A percentile compares a stretch with the other conserved stretches of the same genome.
Conservation (phyloP, 257 asterid genomes). For the Osmanthus fragrans region DNA sequence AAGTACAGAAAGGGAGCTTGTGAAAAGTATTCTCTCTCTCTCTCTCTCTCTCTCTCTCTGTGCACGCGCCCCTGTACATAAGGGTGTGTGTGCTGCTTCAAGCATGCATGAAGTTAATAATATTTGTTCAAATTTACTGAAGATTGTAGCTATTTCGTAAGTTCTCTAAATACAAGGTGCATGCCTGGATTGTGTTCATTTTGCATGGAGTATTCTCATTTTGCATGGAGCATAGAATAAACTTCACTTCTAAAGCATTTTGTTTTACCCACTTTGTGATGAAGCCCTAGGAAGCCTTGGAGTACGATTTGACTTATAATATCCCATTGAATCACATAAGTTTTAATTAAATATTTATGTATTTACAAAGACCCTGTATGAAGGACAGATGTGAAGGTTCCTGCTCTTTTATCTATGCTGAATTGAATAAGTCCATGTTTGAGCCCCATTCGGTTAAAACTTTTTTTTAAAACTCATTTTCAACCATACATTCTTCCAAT, state of each 20-base stretch:
- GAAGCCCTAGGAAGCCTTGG: background rate
- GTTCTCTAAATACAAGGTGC: background rate
- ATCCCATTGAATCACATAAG: background rate
- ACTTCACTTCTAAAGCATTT: background rate
- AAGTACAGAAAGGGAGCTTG: constrained; percentile 91
- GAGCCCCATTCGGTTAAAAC: no score
- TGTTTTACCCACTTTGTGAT: background rate
- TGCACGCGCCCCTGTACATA: background rate
- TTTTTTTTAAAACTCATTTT: no score
- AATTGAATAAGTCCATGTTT: background rate
- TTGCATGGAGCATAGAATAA: background rate
- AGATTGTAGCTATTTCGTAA: background rate
- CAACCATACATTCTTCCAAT: no score
- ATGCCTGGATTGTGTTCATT: background rate
- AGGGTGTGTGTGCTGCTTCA: no score
- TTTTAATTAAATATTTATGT: background rate
- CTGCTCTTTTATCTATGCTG: background rate
- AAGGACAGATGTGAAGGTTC: background rate
- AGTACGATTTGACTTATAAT: background rate
- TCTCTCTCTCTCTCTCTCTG: background rate
- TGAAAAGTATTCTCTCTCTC: constrained; percentile 62
- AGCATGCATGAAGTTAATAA: no score
- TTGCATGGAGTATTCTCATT: no score
- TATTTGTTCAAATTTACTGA: background rate
- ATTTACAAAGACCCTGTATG: background rate